Conservation (phyloP, 768 basidiomycete genomes). For the Trametes cubensis region DNA sequence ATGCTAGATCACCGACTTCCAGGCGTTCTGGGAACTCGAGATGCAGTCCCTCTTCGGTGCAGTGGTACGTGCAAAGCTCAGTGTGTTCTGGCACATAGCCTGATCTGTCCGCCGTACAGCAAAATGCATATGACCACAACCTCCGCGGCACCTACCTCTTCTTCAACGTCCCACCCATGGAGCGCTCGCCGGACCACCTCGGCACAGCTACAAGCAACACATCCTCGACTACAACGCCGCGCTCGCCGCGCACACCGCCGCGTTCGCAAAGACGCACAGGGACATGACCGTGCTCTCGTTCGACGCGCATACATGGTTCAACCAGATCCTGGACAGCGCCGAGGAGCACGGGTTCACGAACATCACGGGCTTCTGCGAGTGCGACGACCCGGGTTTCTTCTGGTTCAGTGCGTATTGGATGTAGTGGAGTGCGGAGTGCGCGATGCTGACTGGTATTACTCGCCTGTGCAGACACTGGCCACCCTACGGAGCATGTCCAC, state of each 20-base stretch:
- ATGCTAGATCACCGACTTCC: constrained; percentile 48
- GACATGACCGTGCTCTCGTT: constrained; percentile 48
- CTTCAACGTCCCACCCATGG: constrained; percentile 58
- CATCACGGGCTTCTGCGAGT: constrained; percentile 56
- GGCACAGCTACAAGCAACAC: constrained; percentile 42
- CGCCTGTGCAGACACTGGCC: constrained; percentile 44
- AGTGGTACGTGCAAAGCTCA: constrained; percentile 41
- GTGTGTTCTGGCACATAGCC: background rate
- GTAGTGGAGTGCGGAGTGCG: no score
- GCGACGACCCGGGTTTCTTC: constrained; percentile 50
- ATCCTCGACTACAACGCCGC: constrained; percentile 47
- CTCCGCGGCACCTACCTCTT: constrained; percentile 50
- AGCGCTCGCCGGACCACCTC: constrained; percentile 46
- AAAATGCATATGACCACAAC: constrained; percentile 43
- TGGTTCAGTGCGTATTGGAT: constrained; percentile 55
- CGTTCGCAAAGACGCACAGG: constrained; percentile 43
- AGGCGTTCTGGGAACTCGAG: constrained; percentile 52
- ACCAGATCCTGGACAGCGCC: constrained; percentile 45
- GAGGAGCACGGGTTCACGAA: constrained; percentile 48
- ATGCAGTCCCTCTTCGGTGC: constrained; percentile 53
- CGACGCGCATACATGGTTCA: constrained; percentile 56
- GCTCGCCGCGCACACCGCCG: constrained; percentile 39
- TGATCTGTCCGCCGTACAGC: constrained; percentile 31
- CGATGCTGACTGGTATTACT: background rate
- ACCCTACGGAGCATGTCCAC: constrained; percentile 55